These are phyloP conservation scores for Poa annua DNA, from an alignment of 176 grass and related monocot genomes.

Conservation along the genomic window DNA sequence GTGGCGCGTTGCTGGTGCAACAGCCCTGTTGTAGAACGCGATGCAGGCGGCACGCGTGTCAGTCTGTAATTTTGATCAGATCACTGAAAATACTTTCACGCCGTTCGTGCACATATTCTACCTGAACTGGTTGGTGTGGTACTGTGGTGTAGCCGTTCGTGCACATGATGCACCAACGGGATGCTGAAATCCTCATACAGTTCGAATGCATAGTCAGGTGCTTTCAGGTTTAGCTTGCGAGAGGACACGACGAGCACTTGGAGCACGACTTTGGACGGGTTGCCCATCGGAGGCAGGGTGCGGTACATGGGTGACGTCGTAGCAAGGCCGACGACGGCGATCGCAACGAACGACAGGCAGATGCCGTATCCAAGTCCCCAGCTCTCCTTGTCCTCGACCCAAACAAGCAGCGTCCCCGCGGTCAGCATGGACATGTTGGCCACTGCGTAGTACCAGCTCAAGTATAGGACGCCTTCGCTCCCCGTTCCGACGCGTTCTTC, in stretches of 20 bases:
- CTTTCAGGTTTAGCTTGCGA: conserved; percentile 23
- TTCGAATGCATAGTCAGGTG: conserved; percentile 3
- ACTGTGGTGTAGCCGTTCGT: conserved; percentile 18
- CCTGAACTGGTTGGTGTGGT: conserved; percentile 39
- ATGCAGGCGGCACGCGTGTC: no score
- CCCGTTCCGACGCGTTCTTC: conserved; percentile 3
- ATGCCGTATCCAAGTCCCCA: conserved; percentile 69
- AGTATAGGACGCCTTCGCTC: conserved; percentile 51
- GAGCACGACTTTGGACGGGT: conserved; percentile 19
- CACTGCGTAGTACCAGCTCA: conserved; percentile 62
- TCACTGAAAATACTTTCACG: no score
- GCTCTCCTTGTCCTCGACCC: conserved; percentile 51
- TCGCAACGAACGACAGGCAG: conserved; percentile 40
- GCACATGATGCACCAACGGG: neutral
- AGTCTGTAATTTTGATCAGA: no score
- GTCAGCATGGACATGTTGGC: conserved; percentile 45
- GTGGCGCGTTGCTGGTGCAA: no score
- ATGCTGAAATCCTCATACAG: conserved; percentile 2
- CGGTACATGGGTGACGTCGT: conserved; percentile 36
- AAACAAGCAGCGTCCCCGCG: conserved; percentile 57
- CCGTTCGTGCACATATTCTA: neutral
- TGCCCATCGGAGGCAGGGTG: conserved; percentile 27
- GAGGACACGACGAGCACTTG: conserved; percentile 42
- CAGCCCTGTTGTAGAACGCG: no score
- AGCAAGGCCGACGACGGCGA: conserved; percentile 39